Conservation (phyloP, 2,329 filamentous ascomycete species). For the Emericellopsis cladophorae region DNA sequence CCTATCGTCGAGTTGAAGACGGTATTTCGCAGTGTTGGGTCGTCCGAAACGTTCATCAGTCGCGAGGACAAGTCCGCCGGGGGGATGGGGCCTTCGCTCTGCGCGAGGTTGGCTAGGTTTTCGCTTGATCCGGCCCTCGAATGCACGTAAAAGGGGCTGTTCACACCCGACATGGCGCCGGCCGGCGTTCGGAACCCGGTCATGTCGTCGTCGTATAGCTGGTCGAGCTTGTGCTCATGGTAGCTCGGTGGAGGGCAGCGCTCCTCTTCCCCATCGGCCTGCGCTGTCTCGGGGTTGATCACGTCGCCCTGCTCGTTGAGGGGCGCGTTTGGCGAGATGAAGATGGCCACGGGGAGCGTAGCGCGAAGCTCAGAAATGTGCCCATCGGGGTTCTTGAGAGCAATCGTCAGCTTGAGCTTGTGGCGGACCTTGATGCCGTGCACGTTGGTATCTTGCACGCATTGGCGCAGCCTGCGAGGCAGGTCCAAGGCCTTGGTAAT, state of each 20-base stretch:
- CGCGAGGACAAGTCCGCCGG: constrained; percentile 48
- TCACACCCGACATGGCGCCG: constrained; percentile 56
- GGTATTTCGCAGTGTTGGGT: constrained; percentile 29
- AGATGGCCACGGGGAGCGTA: constrained; percentile 80
- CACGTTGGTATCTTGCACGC: constrained; percentile 80
- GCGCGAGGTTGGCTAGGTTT: constrained; percentile 48
- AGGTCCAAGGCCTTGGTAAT: constrained; percentile 53
- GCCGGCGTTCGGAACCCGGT: constrained; percentile 66
- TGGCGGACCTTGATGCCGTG: constrained; percentile 86
- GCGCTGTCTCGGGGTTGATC: constrained; percentile 27
- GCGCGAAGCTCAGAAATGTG: constrained; percentile 90
- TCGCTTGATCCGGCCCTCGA: constrained; percentile 70
- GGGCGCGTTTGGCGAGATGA: constrained; percentile 88
- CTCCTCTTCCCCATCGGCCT: constrained; percentile 30
- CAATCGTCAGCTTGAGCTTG: constrained; percentile 83
- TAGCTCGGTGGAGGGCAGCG: constrained; percentile 82
- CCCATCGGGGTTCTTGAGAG: constrained; percentile 87
- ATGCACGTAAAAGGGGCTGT: constrained; percentile 63
- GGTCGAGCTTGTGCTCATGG: constrained; percentile 78
- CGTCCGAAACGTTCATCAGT: constrained; percentile 56
- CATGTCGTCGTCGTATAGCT: constrained; percentile 77
- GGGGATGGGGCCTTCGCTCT: constrained; percentile 16
- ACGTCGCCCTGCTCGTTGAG: constrained; percentile 81
- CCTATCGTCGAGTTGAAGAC: constrained; percentile 33
- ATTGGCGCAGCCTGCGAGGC: constrained; percentile 69